phyloP scores from a whole-genome alignment of 306 rosid species.

The Fragaria ananassa region DNA sequence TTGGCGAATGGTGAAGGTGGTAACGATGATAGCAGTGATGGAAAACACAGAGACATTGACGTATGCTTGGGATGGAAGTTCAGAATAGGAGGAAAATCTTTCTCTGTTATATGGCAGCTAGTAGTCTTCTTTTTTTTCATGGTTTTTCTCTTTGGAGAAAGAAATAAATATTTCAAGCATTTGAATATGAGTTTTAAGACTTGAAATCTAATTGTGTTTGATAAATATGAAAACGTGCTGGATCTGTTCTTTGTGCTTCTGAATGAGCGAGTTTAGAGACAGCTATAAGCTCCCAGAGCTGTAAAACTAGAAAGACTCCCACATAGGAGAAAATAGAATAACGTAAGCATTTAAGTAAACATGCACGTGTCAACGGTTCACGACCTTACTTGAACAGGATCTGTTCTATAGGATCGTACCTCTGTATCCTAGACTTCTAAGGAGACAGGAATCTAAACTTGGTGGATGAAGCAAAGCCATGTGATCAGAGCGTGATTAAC shows the following conservation, averaged over 20 bases:
- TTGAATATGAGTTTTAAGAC: background rate
- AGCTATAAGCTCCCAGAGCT: background rate
- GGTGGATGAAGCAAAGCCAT: background rate
- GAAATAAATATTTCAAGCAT: background rate
- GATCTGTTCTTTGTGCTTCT: background rate
- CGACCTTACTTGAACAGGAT: constrained; percentile 8
- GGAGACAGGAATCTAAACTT: background rate
- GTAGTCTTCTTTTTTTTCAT: background rate
- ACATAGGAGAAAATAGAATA: background rate
- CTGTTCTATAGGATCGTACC: background rate
- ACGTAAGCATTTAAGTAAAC: background rate
- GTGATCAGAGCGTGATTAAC: background rate
- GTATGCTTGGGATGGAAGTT: constrained; percentile 64
- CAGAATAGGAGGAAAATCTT: background rate
- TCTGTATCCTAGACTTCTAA: background rate
- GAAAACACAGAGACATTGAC: constrained; percentile 35
- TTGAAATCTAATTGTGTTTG: background rate
- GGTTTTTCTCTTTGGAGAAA: background rate
- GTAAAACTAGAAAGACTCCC: too few species aligned
- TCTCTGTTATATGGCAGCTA: background rate
- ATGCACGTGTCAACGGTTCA: accelerated
- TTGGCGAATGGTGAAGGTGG: constrained; percentile 44
- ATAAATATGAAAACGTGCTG: background rate
- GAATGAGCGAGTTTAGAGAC: background rate
- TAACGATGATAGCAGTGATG: background rate